Evolutionary conservation across 108 stramenopile genomes (phyloP).

Genomic region (Skeletonema tropicum): DNA sequence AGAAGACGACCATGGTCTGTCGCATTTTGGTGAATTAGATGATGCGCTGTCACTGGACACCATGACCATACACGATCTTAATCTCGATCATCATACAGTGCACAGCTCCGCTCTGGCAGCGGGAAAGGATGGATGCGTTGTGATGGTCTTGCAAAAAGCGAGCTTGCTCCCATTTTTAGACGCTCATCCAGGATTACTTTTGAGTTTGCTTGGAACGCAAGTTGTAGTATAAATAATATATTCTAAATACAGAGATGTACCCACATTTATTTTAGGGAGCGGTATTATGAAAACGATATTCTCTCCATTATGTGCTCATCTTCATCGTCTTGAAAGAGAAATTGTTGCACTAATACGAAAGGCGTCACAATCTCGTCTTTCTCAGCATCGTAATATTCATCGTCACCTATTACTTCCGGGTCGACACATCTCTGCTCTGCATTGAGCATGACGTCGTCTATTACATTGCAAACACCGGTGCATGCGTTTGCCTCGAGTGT

Average conservation of each 20-base stretch:
- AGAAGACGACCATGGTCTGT: slow-evolving; percentile 13
- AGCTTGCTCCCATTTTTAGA: slow-evolving; percentile 81
- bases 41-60: slow-evolving; percentile 42
- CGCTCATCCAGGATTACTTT: slow-evolving; percentile 80
- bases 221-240: slow-evolving; percentile 63
- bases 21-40: slow-evolving; percentile 53
- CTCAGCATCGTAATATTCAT: slow-evolving; percentile 55
- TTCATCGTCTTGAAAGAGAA: slow-evolving; percentile 5
- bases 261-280: too few species aligned
- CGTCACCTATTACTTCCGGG: slow-evolving; percentile 37
- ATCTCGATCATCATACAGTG: slow-evolving; percentile 53
- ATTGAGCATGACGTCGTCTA: slow-evolving; percentile 56
- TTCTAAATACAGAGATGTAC: too few species aligned
- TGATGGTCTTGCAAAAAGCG: slow-evolving; percentile 71
- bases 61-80: slow-evolving; percentile 62
- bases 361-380: slow-evolving; percentile 53
- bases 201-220: slow-evolving; percentile 88
- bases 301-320: slow-evolving; percentile 13
- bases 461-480: slow-evolving; percentile 44
- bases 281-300: slow-evolving; percentile 19
- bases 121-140: slow-evolving; percentile 87
- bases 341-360: slow-evolving; percentile 33
- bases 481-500: slow-evolving; percentile 55
- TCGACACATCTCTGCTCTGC: slow-evolving; percentile 61
- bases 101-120: slow-evolving; percentile 87